A percentile compares a stretch with the other conserved stretches of the same genome.
These are phyloP conservation scores for Ophiostoma quercus DNA, from an alignment of 2,329 filamentous ascomycete genomes.

Conservation along the genomic window DNA sequence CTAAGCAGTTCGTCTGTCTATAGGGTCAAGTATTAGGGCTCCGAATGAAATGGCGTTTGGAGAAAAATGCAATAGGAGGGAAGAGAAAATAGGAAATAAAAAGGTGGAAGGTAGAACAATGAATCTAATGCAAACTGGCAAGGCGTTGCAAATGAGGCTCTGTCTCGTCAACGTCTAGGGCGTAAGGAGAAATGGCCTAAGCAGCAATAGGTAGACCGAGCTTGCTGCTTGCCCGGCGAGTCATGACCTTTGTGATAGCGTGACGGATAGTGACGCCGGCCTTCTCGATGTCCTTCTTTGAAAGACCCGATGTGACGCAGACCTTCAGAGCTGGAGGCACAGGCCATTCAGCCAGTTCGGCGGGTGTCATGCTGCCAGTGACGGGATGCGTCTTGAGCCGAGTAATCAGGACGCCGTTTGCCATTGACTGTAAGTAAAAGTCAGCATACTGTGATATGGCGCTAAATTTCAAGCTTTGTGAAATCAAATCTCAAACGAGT, in stretches of 20 bases:
- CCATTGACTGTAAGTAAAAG: conserved; percentile 55
- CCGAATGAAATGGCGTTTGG: background rate
- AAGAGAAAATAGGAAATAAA: background rate
- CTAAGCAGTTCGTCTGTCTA: background rate
- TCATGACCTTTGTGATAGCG: conserved; percentile 89
- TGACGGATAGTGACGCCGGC: conserved; percentile 82
- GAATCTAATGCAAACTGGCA: background rate
- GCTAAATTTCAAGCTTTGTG: background rate
- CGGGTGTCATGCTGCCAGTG: conserved; percentile 55
- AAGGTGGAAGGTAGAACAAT: background rate
- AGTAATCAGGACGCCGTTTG: conserved; percentile 85
- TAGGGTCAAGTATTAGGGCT: background rate
- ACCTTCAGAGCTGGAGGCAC: conserved; percentile 82
- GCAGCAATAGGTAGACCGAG: conserved; percentile 26
- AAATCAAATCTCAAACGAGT: background rate
- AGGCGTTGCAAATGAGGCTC: background rate
- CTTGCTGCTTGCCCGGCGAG: conserved; percentile 44
- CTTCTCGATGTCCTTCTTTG: conserved; percentile 94
- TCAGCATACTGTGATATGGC: background rate
- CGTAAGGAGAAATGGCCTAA: background rate
- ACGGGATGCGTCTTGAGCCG: conserved; percentile 75
- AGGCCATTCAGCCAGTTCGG: conserved; percentile 63
- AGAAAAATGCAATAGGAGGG: background rate
- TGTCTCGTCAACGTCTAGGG: background rate
- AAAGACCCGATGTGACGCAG: conserved; percentile 79